These are phyloP conservation scores for Fraxinus floribunda DNA, from an alignment of 305 asterid species.

Conservation along the genomic window DNA sequence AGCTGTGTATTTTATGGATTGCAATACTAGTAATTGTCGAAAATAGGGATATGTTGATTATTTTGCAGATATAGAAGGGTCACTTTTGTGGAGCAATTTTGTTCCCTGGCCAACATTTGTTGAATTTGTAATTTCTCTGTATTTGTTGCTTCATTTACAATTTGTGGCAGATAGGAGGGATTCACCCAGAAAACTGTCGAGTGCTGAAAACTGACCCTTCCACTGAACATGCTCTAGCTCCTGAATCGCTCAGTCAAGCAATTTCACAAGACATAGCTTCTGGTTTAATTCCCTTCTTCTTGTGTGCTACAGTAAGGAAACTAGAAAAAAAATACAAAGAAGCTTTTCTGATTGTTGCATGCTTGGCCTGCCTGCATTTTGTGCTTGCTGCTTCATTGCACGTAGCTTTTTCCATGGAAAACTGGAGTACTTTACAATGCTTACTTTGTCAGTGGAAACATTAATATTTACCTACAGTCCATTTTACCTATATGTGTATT, in stretches of 20 bases:
- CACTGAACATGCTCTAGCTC: constrained; percentile 67
- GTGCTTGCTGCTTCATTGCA: background rate
- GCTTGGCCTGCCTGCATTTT: constrained; percentile 3
- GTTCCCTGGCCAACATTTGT: background rate
- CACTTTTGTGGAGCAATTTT: background rate
- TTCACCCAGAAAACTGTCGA: constrained; percentile 65
- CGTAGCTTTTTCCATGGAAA: background rate
- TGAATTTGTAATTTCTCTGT: background rate
- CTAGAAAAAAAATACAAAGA: constrained; percentile 7
- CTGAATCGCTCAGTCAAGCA: constrained; percentile 62
- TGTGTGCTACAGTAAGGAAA: constrained; percentile 89
- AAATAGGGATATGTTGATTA: background rate
- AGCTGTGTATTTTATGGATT: background rate
- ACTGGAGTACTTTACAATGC: constrained; percentile 2
- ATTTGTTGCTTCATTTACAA: constrained; percentile 13
- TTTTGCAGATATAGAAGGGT: background rate
- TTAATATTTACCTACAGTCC: background rate
- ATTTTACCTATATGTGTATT: background rate
- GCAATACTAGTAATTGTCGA: constrained; percentile 3
- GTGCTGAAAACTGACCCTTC: constrained; percentile 68
- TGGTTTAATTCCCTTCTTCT: constrained; percentile 93
- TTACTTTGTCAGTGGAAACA: background rate
- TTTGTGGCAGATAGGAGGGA: constrained; percentile 74
- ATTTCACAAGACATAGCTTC: constrained; percentile 56
- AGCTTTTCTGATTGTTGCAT: background rate